A percentile compares a stretch with the other conserved stretches of the same genome.
These are phyloP conservation scores for Pavlovales sp. DNA, from an alignment of 208 protist species.

Conservation along the genomic window DNA sequence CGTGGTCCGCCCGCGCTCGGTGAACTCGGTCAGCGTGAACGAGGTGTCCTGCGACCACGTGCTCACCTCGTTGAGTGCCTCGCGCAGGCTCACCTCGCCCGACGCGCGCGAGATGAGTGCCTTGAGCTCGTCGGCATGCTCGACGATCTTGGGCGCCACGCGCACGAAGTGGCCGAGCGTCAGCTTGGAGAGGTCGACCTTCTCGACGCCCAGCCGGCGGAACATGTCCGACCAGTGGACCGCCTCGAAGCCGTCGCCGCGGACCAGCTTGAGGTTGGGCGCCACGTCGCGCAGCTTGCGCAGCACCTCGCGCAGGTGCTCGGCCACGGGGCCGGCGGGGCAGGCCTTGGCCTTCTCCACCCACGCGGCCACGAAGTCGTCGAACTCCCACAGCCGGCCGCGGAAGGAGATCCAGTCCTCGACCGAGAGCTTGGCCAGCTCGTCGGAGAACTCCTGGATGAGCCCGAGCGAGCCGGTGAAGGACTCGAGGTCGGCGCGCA, in stretches of 20 bases:
- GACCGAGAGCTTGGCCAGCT: slow-evolving; percentile 70
- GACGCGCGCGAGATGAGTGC: slow-evolving; percentile 83
- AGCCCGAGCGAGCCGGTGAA: slow-evolving; percentile 12
- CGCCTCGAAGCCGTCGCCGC: slow-evolving; percentile 86
- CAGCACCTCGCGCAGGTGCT: slow-evolving; percentile 78
- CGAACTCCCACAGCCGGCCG: slow-evolving; percentile 82
- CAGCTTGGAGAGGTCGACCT: slow-evolving; percentile 78
- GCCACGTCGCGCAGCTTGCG: slow-evolving; percentile 74
- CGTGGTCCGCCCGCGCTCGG: slow-evolving; percentile 60
- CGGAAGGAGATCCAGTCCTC: slow-evolving; percentile 89
- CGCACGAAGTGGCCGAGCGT: slow-evolving; percentile 82
- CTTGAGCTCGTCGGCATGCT: slow-evolving; percentile 76
- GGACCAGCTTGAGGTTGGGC: slow-evolving; percentile 80
- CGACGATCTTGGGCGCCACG: slow-evolving; percentile 68
- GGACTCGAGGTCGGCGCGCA: slow-evolving; percentile 49
- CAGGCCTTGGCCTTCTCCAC: slow-evolving; percentile 72
- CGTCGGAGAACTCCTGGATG: slow-evolving; percentile 67
- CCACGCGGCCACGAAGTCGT: slow-evolving; percentile 88
- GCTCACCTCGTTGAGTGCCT: slow-evolving; percentile 87
- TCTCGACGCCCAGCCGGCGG: slow-evolving; percentile 70
- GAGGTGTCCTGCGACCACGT: slow-evolving; percentile 77
- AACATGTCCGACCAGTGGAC: slow-evolving; percentile 91
- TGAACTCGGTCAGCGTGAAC: slow-evolving; percentile 74
- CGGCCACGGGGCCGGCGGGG: slow-evolving; percentile 50
- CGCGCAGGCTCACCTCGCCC: slow-evolving; percentile 90